These are phyloP conservation scores for Candida frijolesensis DNA, from an alignment of 1,139 yeast species.

Conservation along the genomic window DNA sequence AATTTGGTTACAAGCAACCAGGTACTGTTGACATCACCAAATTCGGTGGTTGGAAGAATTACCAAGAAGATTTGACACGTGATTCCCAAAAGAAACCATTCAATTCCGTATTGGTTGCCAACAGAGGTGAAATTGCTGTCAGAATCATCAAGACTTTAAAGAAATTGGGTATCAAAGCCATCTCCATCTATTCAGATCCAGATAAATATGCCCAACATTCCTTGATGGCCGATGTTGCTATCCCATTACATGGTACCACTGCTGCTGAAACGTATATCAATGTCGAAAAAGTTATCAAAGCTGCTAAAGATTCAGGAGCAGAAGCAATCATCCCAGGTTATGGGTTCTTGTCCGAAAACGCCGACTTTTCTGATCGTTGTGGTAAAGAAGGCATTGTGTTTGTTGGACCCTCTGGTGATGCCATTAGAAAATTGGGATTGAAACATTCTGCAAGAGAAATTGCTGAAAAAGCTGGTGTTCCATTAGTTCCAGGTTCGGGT, in stretches of 20 bases:
- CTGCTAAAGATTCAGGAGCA: constrained; percentile 81
- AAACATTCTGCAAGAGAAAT: constrained; percentile 96
- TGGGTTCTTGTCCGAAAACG: constrained; percentile 95
- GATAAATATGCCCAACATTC: constrained; percentile 91
- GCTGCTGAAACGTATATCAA: constrained; percentile 91
- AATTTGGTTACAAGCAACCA: constrained; percentile 68
- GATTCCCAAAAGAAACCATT: constrained; percentile 56
- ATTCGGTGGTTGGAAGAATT: constrained; percentile 86
- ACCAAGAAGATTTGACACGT: constrained; percentile 45
- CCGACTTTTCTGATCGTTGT: constrained; percentile 91
- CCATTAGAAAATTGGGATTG: constrained; percentile 85
- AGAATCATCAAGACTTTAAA: constrained; percentile 87
- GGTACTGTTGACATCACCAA: constrained; percentile 80
- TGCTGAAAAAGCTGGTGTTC: constrained; percentile 86
- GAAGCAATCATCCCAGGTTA: constrained; percentile 97
- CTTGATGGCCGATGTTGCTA: constrained; percentile 74
- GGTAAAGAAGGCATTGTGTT: constrained; percentile 80
- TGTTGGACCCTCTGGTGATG: constrained; percentile 94
- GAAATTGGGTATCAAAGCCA: constrained; percentile 72
- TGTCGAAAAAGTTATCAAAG: constrained; percentile 79
- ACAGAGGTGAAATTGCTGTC: constrained; percentile 97
- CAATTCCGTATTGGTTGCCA: constrained; percentile 85
- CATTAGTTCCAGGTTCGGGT: constrained; percentile 94
- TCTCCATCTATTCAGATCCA: constrained; percentile 89
- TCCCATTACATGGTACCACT: constrained; percentile 76